Conservation (phyloP, 75 land plant genomes). For the Sequoia sempervirens region DNA sequence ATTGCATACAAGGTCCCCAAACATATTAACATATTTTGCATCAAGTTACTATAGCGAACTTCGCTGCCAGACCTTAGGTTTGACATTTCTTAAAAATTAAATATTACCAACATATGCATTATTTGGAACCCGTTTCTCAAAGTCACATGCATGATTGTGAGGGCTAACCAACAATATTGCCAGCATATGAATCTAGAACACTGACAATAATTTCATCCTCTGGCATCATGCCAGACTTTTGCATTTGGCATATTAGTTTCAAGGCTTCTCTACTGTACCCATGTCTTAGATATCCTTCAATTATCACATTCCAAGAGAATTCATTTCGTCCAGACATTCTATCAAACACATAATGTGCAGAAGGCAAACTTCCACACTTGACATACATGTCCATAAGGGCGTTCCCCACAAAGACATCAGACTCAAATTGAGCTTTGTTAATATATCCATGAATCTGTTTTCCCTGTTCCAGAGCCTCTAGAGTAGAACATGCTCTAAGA, state of each 20-base stretch:
- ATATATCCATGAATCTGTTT: slow-evolving; percentile 8
- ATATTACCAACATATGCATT: neutral
- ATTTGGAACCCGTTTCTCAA: neutral
- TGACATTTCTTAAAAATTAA: neutral
- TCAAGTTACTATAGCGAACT: neutral
- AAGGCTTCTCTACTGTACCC: slow-evolving; percentile 3
- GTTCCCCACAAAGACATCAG: slow-evolving; percentile 21
- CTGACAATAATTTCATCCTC: neutral
- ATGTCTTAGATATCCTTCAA: neutral
- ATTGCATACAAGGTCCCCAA: neutral
- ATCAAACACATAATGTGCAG: neutral
- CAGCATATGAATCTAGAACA: neutral
- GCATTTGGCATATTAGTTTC: slow-evolving; percentile 5
- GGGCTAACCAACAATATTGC: neutral
- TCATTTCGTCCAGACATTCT: neutral
- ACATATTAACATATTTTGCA: neutral
- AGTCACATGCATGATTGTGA: neutral
- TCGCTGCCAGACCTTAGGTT: no score
- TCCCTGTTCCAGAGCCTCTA: neutral
- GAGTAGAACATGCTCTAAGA: slow-evolving; percentile 52
- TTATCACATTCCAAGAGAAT: slow-evolving; percentile 5
- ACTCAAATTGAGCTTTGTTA: slow-evolving; percentile 1
- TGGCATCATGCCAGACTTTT: slow-evolving; percentile 4
- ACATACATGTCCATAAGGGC: slow-evolving; percentile 58
- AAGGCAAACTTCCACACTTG: slow-evolving; percentile 24